Evolutionary conservation across 108 stramenopile species (phyloP).

Genomic region (Pseudonitzschia delicatissima): DNA sequence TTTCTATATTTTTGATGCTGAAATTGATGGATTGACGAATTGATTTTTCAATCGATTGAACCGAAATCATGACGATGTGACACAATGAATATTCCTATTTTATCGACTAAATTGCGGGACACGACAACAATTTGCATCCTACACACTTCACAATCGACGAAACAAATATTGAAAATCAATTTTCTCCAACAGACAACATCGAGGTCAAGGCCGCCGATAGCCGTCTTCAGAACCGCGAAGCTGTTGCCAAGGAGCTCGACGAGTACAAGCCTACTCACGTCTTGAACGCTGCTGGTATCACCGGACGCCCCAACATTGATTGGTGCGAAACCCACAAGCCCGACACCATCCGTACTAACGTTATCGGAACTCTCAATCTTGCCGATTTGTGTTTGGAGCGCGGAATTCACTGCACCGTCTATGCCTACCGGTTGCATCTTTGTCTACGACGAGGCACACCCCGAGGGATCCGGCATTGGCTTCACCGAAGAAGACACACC

Average conservation of each 20-base stretch:
- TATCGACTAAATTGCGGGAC: neutral
- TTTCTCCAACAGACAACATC: no score
- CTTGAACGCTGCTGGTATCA: conserved; percentile 97
- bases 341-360: conserved; percentile 96
- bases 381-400: conserved; percentile 85
- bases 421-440: conserved; percentile 99
- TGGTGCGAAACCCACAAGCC: conserved; percentile 99
- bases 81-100: neutral
- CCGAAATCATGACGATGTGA: neutral
- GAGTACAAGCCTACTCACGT: conserved; percentile 92
- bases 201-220: conserved; percentile 83
- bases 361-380: conserved; percentile 95
- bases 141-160: no score
- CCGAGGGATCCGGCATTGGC: conserved; percentile 88
- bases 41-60: neutral
- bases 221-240: conserved; percentile 92
- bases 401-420: conserved; percentile 96
- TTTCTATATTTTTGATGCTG: neutral
- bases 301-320: conserved; percentile 99
- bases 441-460: conserved; percentile 95
- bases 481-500: conserved; percentile 96
- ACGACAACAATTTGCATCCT: no score
- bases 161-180: no score
- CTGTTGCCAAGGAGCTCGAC: conserved; percentile 88
- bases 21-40: no score